Evolutionary conservation across 176 grass and related monocot species (phyloP).

Genomic region (Carex pumila): DNA sequence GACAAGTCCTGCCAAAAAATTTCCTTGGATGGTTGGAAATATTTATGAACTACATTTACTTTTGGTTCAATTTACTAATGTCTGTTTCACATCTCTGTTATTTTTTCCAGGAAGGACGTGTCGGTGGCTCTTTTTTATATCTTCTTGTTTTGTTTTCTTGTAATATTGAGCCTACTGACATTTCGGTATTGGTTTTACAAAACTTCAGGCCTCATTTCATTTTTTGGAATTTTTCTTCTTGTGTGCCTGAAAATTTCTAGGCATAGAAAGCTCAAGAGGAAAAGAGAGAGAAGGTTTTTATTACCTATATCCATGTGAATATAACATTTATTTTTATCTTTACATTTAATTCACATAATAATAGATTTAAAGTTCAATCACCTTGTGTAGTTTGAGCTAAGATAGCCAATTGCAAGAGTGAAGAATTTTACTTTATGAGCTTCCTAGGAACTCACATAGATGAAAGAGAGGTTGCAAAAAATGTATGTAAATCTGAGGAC

Average conservation of each 20-base stretch:
- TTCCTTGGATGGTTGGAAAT: background rate
- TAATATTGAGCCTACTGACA: conserved; percentile 52
- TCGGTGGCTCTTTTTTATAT: conserved; percentile 56
- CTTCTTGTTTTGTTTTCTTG: conserved; percentile 57
- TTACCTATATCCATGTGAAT: conserved; percentile 96
- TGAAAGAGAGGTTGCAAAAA: background rate
- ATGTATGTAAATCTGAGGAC: background rate
- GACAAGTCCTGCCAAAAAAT: background rate
- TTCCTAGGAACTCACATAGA: background rate
- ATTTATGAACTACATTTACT: background rate
- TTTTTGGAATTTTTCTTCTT: conserved; percentile 64
- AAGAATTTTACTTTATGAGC: background rate
- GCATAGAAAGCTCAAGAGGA: conserved; percentile 71
- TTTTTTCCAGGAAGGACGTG: conserved; percentile 66
- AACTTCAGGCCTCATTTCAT: conserved; percentile 52
- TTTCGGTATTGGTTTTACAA: conserved; percentile 58
- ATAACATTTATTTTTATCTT: conserved; percentile 26
- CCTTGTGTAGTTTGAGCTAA: conserved; percentile 11
- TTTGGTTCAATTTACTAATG: conserved; percentile 1
- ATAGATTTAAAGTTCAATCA: conserved; percentile 6
- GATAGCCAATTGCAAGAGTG: background rate
- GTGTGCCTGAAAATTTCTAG: conserved; percentile 75
- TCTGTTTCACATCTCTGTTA: background rate
- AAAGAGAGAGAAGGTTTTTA: conserved; percentile 82
- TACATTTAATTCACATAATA: conserved; percentile 22